Evolutionary conservation across 1,284 basidiomycete species (phyloP).

Genomic region (Ganoderma sinense): DNA sequence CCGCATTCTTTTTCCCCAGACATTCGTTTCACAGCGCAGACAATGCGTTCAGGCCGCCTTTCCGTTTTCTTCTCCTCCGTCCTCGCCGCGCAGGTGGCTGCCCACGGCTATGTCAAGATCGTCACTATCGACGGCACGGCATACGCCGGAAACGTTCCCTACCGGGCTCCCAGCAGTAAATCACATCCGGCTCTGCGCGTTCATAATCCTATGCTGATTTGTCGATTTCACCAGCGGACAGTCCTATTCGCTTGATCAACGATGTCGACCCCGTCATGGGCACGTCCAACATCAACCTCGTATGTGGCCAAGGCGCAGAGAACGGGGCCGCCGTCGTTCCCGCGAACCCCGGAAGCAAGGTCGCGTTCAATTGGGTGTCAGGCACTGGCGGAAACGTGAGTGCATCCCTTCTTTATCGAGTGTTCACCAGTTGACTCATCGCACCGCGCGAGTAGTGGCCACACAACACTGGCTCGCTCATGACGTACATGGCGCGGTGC

Average conservation of each 20-base stretch:
- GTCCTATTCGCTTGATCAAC: slow-evolving; percentile 68
- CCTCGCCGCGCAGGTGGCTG: slow-evolving; percentile 12
- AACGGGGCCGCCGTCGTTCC: slow-evolving; percentile 59
- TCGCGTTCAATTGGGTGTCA: slow-evolving; percentile 68
- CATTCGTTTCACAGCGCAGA: neutral
- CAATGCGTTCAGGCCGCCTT: neutral
- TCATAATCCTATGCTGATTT: neutral
- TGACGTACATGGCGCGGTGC: slow-evolving; percentile 76
- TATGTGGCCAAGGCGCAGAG: slow-evolving; percentile 66
- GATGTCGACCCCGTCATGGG: slow-evolving; percentile 68
- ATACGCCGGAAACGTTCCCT: slow-evolving; percentile 33
- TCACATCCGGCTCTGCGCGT: neutral
- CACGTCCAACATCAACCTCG: slow-evolving; percentile 60
- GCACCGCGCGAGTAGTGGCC: slow-evolving; percentile 44
- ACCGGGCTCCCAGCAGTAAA: slow-evolving; percentile 36
- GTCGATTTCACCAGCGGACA: slow-evolving; percentile 31
- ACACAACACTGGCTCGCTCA: slow-evolving; percentile 60
- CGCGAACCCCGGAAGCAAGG: slow-evolving; percentile 68
- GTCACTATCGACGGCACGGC: slow-evolving; percentile 34
- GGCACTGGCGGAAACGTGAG: slow-evolving; percentile 54
- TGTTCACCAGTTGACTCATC: no score
- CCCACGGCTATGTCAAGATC: slow-evolving; percentile 31
- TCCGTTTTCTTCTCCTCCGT: neutral
- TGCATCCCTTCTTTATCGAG: slow-evolving; percentile 23
- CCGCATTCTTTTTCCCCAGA: neutral